Conservation (phyloP, 352 stramenopile species). For the Pythium periplocum region DNA sequence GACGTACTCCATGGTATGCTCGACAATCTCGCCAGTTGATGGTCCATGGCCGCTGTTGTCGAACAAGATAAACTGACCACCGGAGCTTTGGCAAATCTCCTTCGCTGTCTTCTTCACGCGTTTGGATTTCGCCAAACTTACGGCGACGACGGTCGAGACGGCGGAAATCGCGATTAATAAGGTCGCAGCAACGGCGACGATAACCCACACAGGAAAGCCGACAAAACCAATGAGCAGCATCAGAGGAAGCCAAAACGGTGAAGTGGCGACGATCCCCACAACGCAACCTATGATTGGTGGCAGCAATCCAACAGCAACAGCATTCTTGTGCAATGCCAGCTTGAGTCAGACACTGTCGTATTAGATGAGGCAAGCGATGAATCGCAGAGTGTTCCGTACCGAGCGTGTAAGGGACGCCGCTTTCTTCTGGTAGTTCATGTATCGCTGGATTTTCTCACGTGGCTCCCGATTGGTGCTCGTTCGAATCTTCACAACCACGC, state of each 20-base stretch:
- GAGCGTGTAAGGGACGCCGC: neutral
- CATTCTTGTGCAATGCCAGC: conserved; percentile 60
- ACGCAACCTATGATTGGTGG: conserved; percentile 39
- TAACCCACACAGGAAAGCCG: conserved; percentile 56
- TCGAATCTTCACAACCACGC: neutral
- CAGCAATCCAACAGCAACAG: conserved; percentile 40
- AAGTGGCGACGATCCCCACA: conserved; percentile 34
- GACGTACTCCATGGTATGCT: conserved; percentile 34
- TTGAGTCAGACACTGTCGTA: conserved; percentile 3
- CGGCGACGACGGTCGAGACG: conserved; percentile 40
- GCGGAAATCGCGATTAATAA: conserved; percentile 39
- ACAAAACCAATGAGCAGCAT: conserved; percentile 48
- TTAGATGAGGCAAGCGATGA: neutral
- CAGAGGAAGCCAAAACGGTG: conserved; percentile 54
- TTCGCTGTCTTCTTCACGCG: conserved; percentile 34
- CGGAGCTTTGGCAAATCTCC: conserved; percentile 40
- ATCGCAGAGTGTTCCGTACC: neutral
- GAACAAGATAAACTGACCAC: conserved; percentile 64
- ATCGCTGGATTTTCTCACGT: neutral
- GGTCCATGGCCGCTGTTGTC: conserved; percentile 31
- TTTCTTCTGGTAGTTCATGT: neutral
- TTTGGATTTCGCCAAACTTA: conserved; percentile 46
- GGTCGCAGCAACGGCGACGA: conserved; percentile 34
- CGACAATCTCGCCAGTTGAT: conserved; percentile 24
- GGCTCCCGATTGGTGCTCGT: neutral